Percentiles rank a stretch among this genome's conserved stretches.
Evolutionary conservation across 768 basidiomycete species (phyloP).

Genomic region (Pholiota microspora): DNA sequence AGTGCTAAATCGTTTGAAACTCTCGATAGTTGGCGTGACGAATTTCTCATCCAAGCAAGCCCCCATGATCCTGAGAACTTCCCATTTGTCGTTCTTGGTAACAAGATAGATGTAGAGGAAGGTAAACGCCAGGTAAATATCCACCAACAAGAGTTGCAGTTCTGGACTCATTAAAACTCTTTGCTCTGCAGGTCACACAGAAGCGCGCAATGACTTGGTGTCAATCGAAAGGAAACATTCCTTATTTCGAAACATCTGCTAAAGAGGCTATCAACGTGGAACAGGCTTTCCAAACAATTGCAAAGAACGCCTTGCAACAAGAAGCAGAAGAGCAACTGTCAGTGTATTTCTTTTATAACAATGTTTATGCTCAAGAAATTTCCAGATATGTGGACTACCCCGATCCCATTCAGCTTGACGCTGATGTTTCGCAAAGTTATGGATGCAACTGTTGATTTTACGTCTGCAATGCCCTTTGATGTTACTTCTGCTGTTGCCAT

Average conservation of each 20-base stretch:
- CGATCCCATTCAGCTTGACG: conserved; percentile 96
- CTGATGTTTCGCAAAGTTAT: conserved; percentile 87
- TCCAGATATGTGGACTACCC: conserved; percentile 96
- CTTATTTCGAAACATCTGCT: conserved; percentile 99
- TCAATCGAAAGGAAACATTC: conserved; percentile 98
- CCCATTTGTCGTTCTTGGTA: conserved; percentile 98
- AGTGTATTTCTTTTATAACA: conserved; percentile 10
- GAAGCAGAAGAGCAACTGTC: conserved; percentile 95
- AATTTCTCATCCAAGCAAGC: conserved; percentile 98
- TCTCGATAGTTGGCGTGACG: conserved; percentile 98
- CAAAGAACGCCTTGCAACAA: conserved; percentile 98
- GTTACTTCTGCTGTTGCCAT: conserved; percentile 1
- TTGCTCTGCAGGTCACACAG: conserved; percentile 78
- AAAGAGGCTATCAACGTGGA: conserved; percentile 99
- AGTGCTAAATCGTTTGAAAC: conserved; percentile 98
- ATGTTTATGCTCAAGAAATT: conserved; percentile 3
- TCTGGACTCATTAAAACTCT: background rate
- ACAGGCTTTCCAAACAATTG: conserved; percentile 99
- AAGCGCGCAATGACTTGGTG: conserved; percentile 99
- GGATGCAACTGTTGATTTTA: conserved; percentile 80
- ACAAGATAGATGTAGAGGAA: conserved; percentile 99
- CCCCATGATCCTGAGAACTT: conserved; percentile 99
- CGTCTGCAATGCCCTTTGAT: conserved; percentile 3
- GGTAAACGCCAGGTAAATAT: conserved; percentile 86
- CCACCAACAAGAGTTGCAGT: background rate